Evolutionary conservation across 768 basidiomycete species (phyloP), one percentile per base, ranked within the genome.

Genomic region (Sporobolomyces phaffii): DNA sequence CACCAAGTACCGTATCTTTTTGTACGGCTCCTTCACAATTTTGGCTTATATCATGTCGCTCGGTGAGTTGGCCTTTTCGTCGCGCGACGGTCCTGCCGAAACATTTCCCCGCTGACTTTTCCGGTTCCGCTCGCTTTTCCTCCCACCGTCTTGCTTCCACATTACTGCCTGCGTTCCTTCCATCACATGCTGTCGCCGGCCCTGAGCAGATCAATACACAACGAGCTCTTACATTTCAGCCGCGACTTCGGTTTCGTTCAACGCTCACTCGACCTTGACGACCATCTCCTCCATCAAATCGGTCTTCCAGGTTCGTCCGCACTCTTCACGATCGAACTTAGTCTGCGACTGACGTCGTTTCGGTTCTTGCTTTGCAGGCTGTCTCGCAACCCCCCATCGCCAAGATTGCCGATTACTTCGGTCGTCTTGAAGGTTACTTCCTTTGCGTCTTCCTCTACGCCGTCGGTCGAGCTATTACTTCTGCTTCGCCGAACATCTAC

Each of bases 361-460:
- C n/a, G n/a, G n/a, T n/a, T n/a, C n/a, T n/a, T n/a, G n/a, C n/a
- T n/a, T n/a, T 44, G 3, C 60, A 62, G 68, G 68, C 77, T 15
- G 75, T 77, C 63, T 63, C 72, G 18, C 75, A 76, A 36, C 74
- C 76, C 3, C 77, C 76, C 17, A 76, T 78, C 60, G 77, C 77
- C n/a, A 76, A 75, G 53, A 74, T 77, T 28, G 68, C 75, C 18
- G 75, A 77, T 50, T 66, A 66, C 41, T 73, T 68, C 26, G 77
- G 77, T 22, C 73, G 77, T 41, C 67, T 78, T 15, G 68, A 76
- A 33, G 72, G 73, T 6, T 75, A 78, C 47, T 44, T 65, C 41
- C 71, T 74, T n/a, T 77, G 75, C 62, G 67, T 77, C 11, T 20
- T 73, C 47, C 67, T 78, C 43, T 78, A 77, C 64, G 72, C 73